A percentile compares a stretch with the other conserved stretches of the same genome.
Conservation (phyloP, 2,329 filamentous ascomycete species). For the Penicillium sp. region DNA sequence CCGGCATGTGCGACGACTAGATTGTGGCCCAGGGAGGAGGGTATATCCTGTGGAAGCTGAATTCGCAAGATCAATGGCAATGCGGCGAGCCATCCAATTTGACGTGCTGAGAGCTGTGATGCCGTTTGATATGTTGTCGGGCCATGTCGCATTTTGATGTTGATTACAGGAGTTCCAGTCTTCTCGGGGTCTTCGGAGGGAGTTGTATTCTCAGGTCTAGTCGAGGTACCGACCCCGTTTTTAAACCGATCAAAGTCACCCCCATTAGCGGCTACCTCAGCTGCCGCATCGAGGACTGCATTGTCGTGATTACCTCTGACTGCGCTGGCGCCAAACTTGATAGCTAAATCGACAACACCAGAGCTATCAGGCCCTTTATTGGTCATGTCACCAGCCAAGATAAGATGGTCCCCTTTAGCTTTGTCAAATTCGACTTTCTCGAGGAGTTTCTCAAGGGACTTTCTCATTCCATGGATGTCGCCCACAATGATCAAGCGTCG, state of each 20-base stretch:
- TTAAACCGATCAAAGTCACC: background rate
- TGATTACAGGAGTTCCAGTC: background rate
- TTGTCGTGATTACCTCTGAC: conserved; percentile 33
- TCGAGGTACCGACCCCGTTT: background rate
- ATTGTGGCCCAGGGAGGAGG: conserved; percentile 16
- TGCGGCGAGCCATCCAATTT: conserved; percentile 27
- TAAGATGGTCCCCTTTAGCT: conserved; percentile 26
- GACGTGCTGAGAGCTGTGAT: conserved; percentile 15
- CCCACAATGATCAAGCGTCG: conserved; percentile 27
- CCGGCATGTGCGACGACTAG: conserved; percentile 29
- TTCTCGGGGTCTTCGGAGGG: background rate
- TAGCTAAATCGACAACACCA: conserved; percentile 27
- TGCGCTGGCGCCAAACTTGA: conserved; percentile 27
- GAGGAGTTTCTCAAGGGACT: conserved; percentile 23
- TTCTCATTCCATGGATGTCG: conserved; percentile 29
- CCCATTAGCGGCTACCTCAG: conserved; percentile 12
- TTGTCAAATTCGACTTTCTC: conserved; percentile 22
- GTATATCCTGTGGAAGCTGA: conserved; percentile 13
- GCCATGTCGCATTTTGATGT: background rate
- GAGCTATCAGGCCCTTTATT: conserved; percentile 31
- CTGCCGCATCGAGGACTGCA: conserved; percentile 27
- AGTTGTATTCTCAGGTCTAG: background rate
- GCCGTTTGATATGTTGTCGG: conserved; percentile 17
- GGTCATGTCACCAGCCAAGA: conserved; percentile 27
- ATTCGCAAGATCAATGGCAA: conserved; percentile 29